These are phyloP conservation scores for Globisporangium takayamanum DNA, from an alignment of 352 stramenopile genomes.

Conservation along the genomic window DNA sequence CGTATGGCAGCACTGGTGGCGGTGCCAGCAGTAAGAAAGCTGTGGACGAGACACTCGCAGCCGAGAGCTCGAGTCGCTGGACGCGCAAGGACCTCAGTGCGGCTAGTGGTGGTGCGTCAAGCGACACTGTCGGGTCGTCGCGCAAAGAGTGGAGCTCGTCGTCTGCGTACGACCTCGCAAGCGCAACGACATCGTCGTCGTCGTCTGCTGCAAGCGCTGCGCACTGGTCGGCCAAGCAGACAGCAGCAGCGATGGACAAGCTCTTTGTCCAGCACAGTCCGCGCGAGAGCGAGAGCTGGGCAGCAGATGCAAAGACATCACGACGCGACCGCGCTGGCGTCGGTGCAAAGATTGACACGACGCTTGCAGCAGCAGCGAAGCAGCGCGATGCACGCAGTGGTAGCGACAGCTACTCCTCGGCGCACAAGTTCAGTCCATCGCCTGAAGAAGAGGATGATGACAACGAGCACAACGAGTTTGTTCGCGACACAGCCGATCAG, in stretches of 20 bases:
- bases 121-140: constrained; percentile 6
- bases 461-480: constrained; percentile 16
- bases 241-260: constrained; percentile 3
- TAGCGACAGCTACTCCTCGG: constrained; percentile 17
- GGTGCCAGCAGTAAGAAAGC: constrained; percentile 7
- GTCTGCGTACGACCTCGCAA: constrained; percentile 2
- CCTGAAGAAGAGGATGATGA: constrained; percentile 27
- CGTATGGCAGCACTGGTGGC: neutral
- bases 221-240: constrained; percentile 6
- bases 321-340: neutral
- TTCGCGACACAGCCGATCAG: neutral
- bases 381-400: constrained; percentile 1
- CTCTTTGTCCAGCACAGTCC: constrained; percentile 5
- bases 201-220: neutral
- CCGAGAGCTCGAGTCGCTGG: constrained; percentile 7
- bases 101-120: too few species aligned
- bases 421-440: constrained; percentile 26
- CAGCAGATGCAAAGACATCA: constrained; percentile 15
- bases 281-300: constrained; percentile 14
- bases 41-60: neutral
- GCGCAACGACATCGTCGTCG: neutral
- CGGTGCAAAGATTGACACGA: neutral
- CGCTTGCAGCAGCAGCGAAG: neutral
- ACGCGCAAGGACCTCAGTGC: constrained; percentile 10
- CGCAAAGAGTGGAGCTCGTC: constrained; percentile 10